Base-by-base conservation (phyloP, 2,329 filamentous ascomycete species). In the Stagonosporopsis vannaccii region DNA sequence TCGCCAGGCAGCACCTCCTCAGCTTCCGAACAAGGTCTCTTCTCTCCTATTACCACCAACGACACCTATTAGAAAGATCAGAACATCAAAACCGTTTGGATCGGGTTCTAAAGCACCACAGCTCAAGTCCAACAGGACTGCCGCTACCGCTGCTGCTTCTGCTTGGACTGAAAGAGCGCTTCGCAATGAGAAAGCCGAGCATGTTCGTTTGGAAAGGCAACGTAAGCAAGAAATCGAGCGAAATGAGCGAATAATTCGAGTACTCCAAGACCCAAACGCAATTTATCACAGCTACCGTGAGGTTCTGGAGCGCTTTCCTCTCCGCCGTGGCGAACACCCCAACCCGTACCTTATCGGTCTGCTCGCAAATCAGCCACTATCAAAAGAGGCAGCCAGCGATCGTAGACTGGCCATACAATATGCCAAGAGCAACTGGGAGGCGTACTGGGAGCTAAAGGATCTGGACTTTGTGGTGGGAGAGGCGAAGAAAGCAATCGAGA, bases 361-460 rank as follows among this genome's bases (percentile, higher is more conserved):
- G 0, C 49, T 63, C 4, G 60, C 64, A 1, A 65, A 65, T 2
- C 55, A 53, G 12, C 4, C 6, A 1, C 51, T 62, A 33, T 60
- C 59, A 0, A 15, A 30, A 3, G 58, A 64, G 2, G 11, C 26
- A 1, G 32, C 50, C 0, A 46, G 51, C 22, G 62, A 67, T 11
- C 51, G 55, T 9, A 51, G 41, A 13, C 36, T 63, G 0, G 60
- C 60, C 2, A 54, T 67, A 2, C 8, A 9, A 4, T 62, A 54
- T 3, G 62, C 62, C 0, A 65, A 62, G 35, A 39, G 50, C 1
- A 19, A 61, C 15, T 67, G 64, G 60, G 44, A 62, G 2, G 22
- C 19, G 3, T 63, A 35, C 12, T 39, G 45, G 9, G 46, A 51
- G 39, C 6, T 28, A 12, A 13, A 35, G 26, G 33, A 45, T 25